These are phyloP conservation scores for Mariannaea sp. DNA, from an alignment of 2,329 filamentous ascomycete species.

Conservation along the genomic window DNA sequence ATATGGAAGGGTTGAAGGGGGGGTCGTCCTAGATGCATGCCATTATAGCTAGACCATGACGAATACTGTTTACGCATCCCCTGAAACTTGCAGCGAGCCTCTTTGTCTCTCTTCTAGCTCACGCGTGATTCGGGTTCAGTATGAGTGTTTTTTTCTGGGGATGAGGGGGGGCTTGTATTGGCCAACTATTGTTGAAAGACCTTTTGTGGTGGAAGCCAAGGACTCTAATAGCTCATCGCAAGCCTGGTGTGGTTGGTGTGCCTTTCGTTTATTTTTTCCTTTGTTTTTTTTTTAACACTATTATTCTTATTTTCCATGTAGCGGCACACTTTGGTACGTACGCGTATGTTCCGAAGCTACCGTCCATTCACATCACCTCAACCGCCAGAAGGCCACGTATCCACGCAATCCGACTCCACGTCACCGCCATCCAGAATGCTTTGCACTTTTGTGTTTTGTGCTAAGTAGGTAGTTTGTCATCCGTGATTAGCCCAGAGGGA, in stretches of 20 bases:
- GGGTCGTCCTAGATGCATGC: constrained; percentile 24
- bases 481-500: no score
- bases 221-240: no score
- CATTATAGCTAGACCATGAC: constrained; percentile 6
- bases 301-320: no score
- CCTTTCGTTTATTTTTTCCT: no score
- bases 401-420: constrained; percentile 29
- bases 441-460: background rate
- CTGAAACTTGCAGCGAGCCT: constrained; percentile 21
- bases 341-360: constrained; percentile 1
- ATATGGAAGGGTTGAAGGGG: no score
- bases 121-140: background rate
- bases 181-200: background rate
- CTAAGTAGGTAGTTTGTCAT: no score
- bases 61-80: constrained; percentile 20
- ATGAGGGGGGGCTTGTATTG: no score
- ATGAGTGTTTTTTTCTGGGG: no score
- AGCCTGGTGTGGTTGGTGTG: no score
- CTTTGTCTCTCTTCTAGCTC: background rate
- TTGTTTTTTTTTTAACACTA: no score
- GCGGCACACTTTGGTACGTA: background rate
- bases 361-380: background rate
- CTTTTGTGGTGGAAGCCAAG: background rate
- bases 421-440: background rate
- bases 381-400: constrained; percentile 20